Evolutionary conservation across 768 basidiomycete species (phyloP), one percentile per base, ranked within the genome.

Genomic region (Kwoniella heveanensis): DNA sequence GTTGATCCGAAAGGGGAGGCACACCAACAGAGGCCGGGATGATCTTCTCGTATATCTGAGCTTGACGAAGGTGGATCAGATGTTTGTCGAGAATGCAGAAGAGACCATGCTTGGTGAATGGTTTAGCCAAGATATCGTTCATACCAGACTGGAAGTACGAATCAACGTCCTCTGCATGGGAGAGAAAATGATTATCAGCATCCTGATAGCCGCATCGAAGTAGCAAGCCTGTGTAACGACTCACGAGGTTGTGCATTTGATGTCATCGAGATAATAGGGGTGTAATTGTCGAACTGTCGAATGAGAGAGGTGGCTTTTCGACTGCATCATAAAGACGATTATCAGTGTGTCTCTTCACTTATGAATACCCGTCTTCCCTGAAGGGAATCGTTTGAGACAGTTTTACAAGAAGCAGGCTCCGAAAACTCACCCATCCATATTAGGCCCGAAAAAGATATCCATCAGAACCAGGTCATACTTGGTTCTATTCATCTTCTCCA

Each of bases 231-330:
- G n/a, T n/a, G n/a, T n/a, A n/a, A n/a, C n/a, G 6, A 73, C 79
- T 95, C 90, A 80, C 89, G 88, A 26, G 93, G 92, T 71, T 91
- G 90, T 58, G 90, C 91, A 79, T 93, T 95, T 73, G 88, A 89
- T 56, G 94, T 98, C 95, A 98, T 98, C 24, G 92, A 95, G 68
- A 98, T 96, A 78, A 98, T 97, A 4, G 95, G 95, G 46, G 94
- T 96, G 83, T 88, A 89, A 62, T 88, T 87, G 81, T 97, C 93
- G 77, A 97, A 98, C 81, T 93, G 91, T 19, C 95, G 85, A 70
- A 98, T 96, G 71, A 97, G 80, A 61, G 88, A 91, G 37, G 95
- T 97, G 10, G 95, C 95, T 61, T 77, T 72, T 25, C 71, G 67
- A 22, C 72, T 78, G 26, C 21, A 59, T n/a, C n/a, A n/a, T n/a